These are phyloP conservation scores for Nigrospora oryzae DNA, from an alignment of 2,329 filamentous ascomycete species.

Conservation along the genomic window DNA sequence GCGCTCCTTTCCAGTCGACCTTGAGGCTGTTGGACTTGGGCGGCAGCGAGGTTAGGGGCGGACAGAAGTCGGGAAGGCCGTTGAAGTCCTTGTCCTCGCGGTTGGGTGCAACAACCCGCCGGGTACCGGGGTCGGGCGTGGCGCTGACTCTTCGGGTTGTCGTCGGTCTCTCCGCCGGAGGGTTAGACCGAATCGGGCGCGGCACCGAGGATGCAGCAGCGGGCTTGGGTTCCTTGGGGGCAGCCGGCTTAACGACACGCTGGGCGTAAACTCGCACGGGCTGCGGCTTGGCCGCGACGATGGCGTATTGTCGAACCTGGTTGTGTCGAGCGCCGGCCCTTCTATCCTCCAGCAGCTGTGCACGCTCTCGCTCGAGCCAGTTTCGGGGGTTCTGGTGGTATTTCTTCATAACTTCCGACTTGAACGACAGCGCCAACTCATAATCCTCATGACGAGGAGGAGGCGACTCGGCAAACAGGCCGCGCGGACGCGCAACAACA, in stretches of 20 bases:
- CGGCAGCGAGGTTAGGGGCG: conserved; percentile 58
- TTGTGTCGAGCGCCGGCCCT: conserved; percentile 30
- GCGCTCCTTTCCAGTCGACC: conserved; percentile 78
- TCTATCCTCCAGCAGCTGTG: conserved; percentile 37
- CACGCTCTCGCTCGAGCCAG: conserved; percentile 44
- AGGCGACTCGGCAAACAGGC: conserved; percentile 31
- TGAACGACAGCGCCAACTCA: conserved; percentile 41
- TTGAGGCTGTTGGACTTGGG: conserved; percentile 63
- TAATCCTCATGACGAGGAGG: conserved; percentile 47
- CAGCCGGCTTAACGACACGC: conserved; percentile 22
- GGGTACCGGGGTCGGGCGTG: conserved; percentile 39
- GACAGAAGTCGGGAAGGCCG: conserved; percentile 63
- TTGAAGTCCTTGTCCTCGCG: conserved; percentile 78
- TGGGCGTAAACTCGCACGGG: conserved; percentile 19
- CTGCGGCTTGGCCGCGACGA: conserved; percentile 33
- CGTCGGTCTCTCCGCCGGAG: conserved; percentile 15
- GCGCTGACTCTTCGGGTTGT: conserved; percentile 25
- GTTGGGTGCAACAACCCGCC: conserved; percentile 51
- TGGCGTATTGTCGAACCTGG: conserved; percentile 24
- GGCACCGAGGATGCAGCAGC: conserved; percentile 9
- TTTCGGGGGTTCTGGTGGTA: conserved; percentile 32
- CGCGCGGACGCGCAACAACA: conserved; percentile 32
- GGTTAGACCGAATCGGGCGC: conserved; percentile 19
- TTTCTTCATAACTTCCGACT: conserved; percentile 40
- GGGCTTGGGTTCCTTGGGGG: conserved; percentile 16